These are phyloP conservation scores for Phytophthora sp. DNA, from an alignment of 352 stramenopile species.

Conservation along the genomic window DNA sequence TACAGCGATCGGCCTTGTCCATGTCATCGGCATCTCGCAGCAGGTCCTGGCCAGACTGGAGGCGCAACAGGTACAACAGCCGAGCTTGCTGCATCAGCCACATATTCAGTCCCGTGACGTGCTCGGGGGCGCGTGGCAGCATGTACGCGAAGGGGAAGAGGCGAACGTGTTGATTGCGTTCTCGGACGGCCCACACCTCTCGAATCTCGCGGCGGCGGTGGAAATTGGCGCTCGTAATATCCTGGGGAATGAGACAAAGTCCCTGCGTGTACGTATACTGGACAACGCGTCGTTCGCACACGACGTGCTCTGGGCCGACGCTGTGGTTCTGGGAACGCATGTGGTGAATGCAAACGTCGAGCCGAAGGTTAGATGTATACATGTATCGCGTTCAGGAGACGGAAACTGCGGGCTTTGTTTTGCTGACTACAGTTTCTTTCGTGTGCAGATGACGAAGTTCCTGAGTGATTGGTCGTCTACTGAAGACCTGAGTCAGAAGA, in stretches of 20 bases:
- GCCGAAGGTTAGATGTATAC: conserved; percentile 53
- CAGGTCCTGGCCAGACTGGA: conserved; percentile 52
- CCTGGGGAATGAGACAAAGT: conserved; percentile 36
- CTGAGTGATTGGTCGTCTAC: conserved; percentile 75
- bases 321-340: conserved; percentile 82
- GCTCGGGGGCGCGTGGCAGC: conserved; percentile 21
- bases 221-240: conserved; percentile 49
- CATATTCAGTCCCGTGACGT: conserved; percentile 27
- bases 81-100: conserved; percentile 25
- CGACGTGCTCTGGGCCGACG: conserved; percentile 87
- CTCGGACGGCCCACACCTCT: conserved; percentile 72
- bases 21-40: conserved; percentile 43
- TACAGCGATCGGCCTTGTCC: conserved; percentile 43
- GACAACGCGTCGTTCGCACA: conserved; percentile 72
- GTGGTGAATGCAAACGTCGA: conserved; percentile 91
- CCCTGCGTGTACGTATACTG: conserved; percentile 60
- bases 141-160: conserved; percentile 5
- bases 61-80: conserved; percentile 28
- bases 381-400: not conserved
- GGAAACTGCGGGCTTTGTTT: not conserved
- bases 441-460: conserved; percentile 64
- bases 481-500: conserved; percentile 80
- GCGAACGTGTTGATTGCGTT: conserved; percentile 76
- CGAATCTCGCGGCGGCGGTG: conserved; percentile 75
- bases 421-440: not conserved